A percentile compares a stretch with the other conserved stretches of the same genome.
These are phyloP conservation scores for Eruca vesicaria DNA, from an alignment of 441 rosid genomes.

Conservation along the genomic window DNA sequence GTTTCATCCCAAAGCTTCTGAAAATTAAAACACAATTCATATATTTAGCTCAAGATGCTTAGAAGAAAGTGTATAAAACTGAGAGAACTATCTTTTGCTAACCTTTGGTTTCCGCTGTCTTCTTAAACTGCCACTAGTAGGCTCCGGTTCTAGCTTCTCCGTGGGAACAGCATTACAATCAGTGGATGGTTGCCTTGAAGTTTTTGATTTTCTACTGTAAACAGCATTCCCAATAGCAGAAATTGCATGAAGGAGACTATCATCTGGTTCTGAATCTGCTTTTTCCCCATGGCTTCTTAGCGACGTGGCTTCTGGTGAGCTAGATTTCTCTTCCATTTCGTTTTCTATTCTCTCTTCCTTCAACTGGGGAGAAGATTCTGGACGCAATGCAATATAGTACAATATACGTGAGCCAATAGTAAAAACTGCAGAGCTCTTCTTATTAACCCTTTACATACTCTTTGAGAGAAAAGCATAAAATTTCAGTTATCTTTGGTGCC, in stretches of 20 bases:
- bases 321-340: constrained; percentile 50
- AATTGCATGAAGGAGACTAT: constrained; percentile 31
- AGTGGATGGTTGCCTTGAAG: constrained; percentile 40
- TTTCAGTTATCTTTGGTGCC: constrained; percentile 1
- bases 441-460: background rate
- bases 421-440: background rate
- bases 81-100: constrained; percentile 43
- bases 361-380: constrained; percentile 68
- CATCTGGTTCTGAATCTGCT: constrained; percentile 42
- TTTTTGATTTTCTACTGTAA: constrained; percentile 47
- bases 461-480: constrained; percentile 1
- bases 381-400: constrained; percentile 22
- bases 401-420: background rate
- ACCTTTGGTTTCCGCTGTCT: constrained; percentile 52
- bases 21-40: constrained; percentile 25
- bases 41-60: background rate
- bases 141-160: constrained; percentile 42
- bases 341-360: constrained; percentile 55
- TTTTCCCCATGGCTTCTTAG: constrained; percentile 44
- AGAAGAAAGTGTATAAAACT: constrained; percentile 14
- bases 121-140: constrained; percentile 40
- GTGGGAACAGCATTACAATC: constrained; percentile 41
- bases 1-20: constrained; percentile 52
- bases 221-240: constrained; percentile 41
- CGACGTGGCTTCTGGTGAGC: constrained; percentile 53